Conservation (phyloP, 352 stramenopile species). For the Pythium sp. region DNA sequence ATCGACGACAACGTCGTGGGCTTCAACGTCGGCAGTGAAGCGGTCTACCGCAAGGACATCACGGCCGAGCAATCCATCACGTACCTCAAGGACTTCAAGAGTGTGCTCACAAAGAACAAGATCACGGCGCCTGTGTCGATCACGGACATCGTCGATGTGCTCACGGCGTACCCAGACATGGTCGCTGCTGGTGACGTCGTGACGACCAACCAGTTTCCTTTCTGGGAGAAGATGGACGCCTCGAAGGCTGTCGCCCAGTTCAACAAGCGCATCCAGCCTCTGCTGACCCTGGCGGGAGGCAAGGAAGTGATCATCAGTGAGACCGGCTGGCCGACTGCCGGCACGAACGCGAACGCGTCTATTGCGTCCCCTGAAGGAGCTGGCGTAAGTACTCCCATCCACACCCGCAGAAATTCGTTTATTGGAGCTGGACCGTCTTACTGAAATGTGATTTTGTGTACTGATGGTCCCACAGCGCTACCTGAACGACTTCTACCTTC, state of each 20-base stretch:
- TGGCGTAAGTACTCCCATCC: slow-evolving; percentile 29
- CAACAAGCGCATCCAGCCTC: slow-evolving; percentile 63
- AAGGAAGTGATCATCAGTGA: slow-evolving; percentile 84
- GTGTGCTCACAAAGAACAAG: slow-evolving; percentile 54
- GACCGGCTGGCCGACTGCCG: slow-evolving; percentile 74
- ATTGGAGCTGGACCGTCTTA: background rate
- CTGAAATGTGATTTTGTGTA: slow-evolving; percentile 1
- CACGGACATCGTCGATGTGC: slow-evolving; percentile 80
- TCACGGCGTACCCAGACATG: slow-evolving; percentile 76
- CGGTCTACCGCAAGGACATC: slow-evolving; percentile 78
- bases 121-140: slow-evolving; percentile 65
- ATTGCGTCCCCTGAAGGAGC: slow-evolving; percentile 50
- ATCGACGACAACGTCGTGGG: slow-evolving; percentile 82
- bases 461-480: slow-evolving; percentile 33
- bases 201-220: slow-evolving; percentile 85
- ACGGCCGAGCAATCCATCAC: slow-evolving; percentile 61
- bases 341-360: slow-evolving; percentile 60
- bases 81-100: slow-evolving; percentile 77
- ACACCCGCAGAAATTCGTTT: background rate
- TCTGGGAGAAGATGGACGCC: slow-evolving; percentile 71
- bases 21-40: slow-evolving; percentile 82
- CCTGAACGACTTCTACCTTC: slow-evolving; percentile 75
- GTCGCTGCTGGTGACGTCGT: slow-evolving; percentile 74
- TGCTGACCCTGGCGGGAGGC: slow-evolving; percentile 55
- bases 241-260: slow-evolving; percentile 65